Percentiles rank a stretch among this genome's conserved stretches.
Conservation (phyloP, 148 eudicot genomes). For the Arbutus unedo region DNA sequence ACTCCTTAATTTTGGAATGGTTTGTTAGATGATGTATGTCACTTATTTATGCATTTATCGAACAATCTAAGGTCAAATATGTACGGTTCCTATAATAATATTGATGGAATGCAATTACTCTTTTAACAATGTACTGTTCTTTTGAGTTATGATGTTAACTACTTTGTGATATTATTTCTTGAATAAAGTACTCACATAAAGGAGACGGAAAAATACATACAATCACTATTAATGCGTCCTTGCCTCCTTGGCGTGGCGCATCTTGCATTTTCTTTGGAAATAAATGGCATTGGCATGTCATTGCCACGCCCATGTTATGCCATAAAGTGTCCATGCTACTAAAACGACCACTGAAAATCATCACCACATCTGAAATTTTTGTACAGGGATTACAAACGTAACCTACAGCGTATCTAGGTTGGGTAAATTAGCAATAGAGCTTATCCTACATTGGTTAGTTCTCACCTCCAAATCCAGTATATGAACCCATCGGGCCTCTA, state of each 20-base stretch:
- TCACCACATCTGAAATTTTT: background rate
- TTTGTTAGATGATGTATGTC: background rate
- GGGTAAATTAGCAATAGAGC: background rate
- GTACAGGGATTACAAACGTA: background rate
- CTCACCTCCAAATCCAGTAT: background rate
- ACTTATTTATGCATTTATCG: background rate
- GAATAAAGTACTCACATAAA: background rate
- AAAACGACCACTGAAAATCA: background rate
- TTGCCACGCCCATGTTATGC: background rate
- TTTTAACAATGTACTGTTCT: background rate
- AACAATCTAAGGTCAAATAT: background rate
- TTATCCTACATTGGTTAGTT: background rate
- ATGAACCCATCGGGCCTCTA: background rate
- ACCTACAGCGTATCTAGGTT: background rate
- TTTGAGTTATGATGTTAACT: background rate
- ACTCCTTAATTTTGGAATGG: background rate
- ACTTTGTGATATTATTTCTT: background rate
- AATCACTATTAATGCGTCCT: background rate
- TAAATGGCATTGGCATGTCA: background rate
- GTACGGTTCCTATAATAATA: background rate
- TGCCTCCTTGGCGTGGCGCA: background rate
- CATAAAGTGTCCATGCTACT: background rate
- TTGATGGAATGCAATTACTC: background rate
- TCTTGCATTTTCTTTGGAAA: background rate
- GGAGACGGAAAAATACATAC: background rate